A percentile compares a stretch with the other conserved stretches of the same genome.
phyloP scores from a whole-genome alignment of 1,284 basidiomycete species.

The Ganoderma sinense region DNA sequence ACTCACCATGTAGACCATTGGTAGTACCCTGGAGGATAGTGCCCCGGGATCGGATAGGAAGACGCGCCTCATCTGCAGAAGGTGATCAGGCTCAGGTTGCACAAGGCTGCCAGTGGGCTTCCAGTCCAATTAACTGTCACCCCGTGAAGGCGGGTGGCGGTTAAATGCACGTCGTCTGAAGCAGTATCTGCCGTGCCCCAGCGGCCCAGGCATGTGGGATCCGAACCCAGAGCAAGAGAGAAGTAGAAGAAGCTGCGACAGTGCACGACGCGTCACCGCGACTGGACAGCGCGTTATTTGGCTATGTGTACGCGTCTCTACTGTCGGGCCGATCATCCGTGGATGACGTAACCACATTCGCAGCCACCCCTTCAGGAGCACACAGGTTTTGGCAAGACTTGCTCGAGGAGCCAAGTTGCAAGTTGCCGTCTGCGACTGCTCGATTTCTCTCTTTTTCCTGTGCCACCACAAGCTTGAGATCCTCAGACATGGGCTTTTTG shows the following conservation, averaged over 20 bases:
- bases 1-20: not conserved
- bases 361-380: not conserved
- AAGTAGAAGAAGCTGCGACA: not conserved
- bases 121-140: too few relatives aligned
- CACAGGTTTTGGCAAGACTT: not conserved
- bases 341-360: not conserved
- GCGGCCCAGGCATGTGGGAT: not conserved
- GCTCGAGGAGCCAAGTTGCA: not conserved
- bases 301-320: conserved; percentile 4
- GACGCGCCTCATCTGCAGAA: not conserved
- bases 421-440: not conserved
- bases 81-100: not conserved
- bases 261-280: not conserved
- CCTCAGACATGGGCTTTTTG: not conserved
- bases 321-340: not conserved
- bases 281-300: conserved; percentile 2
- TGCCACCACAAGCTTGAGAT: not conserved
- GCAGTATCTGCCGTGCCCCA: not conserved
- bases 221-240: not conserved
- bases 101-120: too few relatives aligned
- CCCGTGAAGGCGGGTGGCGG: not conserved
- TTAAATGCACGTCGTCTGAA: not conserved
- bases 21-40: not conserved
- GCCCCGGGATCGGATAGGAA: not conserved
- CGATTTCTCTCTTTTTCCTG: not conserved